Conservation (phyloP, 2,329 filamentous ascomycete genomes). For the Cladosporium sp. region DNA sequence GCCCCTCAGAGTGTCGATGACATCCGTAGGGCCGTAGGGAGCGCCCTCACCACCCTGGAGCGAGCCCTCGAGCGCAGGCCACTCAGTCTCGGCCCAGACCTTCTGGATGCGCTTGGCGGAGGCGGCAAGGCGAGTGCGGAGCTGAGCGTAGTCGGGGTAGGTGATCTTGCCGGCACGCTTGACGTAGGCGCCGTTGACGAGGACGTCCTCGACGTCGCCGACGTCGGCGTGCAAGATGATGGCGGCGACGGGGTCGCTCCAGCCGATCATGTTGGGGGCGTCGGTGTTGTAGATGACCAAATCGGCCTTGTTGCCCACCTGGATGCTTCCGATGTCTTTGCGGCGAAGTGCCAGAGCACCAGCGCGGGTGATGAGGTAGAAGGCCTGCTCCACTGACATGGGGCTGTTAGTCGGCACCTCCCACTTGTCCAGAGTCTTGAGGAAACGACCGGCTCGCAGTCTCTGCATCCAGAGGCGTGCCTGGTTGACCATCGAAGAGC, state of each 20-base stretch:
- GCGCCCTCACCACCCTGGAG: conserved; percentile 9
- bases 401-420: conserved; percentile 46
- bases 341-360: conserved; percentile 51
- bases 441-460: conserved; percentile 38
- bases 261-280: conserved; percentile 49
- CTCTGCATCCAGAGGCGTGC: conserved; percentile 53
- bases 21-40: neutral
- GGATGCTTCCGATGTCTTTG: conserved; percentile 49
- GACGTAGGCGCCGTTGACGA: conserved; percentile 47
- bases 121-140: conserved; percentile 5
- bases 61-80: conserved; percentile 5
- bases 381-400: conserved; percentile 53
- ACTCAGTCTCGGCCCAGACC: conserved; percentile 12
- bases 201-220: conserved; percentile 49
- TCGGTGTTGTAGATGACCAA: conserved; percentile 51
- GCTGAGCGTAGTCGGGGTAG: conserved; percentile 7
- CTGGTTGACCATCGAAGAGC: conserved; percentile 40
- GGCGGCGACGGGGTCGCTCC: conserved; percentile 53
- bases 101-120: conserved; percentile 11
- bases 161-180: conserved; percentile 41
- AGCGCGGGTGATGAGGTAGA: conserved; percentile 51
- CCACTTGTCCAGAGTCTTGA: conserved; percentile 38
- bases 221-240: conserved; percentile 53
- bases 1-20: conserved; percentile 6
- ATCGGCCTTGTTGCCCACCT: conserved; percentile 51